Evolutionary conservation across 164 flowering plant species (phyloP), one percentile per base, ranked within the genome.

Genomic region (Cinnamomum micranthum): DNA sequence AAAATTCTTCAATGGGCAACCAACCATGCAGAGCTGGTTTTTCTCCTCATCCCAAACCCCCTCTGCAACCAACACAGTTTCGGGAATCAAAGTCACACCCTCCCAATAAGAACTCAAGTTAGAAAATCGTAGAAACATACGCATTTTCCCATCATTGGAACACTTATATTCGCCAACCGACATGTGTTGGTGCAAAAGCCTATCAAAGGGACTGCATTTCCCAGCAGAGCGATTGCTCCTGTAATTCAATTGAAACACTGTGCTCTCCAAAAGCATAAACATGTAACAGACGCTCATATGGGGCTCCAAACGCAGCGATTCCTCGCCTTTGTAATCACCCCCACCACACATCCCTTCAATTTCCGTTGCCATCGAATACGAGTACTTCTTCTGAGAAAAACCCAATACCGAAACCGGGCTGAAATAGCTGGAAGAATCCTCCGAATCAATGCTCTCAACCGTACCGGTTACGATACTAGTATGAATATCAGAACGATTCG

Each of bases 21-120:
- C 92, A 70, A 81, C 80, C n/a, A 88, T 11, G 13, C 51, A 65
- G 3, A 88, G 71, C 75, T 19, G 78, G 65, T 81, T 85, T 59
- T 71, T 84, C 74, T 73, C 75, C 14, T n/a, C 83, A 80, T 89
- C 87, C 92, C 92, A 92, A 1, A 72, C 59, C 58, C 92, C 97
- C 76, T 90, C 93, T 4, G 82, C 90, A 47, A 89, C 81, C 73
- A 87, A 73, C 1, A 86, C 73, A 13, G 75, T 84, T 50, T 78
- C 77, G 4, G 84, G 88, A 73, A 76, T 76, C 19, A 86, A 78
- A 27, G 77, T 47, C 51, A 27, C 19, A 23, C 22, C 13, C 69
- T 69, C 76, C 2, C 79, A 69, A 71, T 3, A 4, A 69, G 68
- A 12, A 51, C 69, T 83, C 19, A 2, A 24, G 47, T 83, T 76